Evolutionary conservation across 139 green algal genomes (phyloP).

Genomic region (Eudorina sp.): DNA sequence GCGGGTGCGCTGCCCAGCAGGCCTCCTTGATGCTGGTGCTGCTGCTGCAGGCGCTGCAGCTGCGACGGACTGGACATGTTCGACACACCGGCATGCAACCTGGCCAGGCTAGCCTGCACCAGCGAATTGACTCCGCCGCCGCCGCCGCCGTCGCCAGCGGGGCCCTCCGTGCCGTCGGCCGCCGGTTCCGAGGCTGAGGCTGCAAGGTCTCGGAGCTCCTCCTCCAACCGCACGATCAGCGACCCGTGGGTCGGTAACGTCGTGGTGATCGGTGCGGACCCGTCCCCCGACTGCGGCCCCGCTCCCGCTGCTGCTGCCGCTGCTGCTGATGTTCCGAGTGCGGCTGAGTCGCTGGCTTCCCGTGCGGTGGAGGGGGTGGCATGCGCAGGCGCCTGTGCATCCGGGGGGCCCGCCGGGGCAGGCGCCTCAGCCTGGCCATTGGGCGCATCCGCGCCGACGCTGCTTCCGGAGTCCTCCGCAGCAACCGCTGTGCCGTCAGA

Average conservation of each 20-base stretch:
- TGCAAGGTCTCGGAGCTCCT: background rate
- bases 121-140: background rate
- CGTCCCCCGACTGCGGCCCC: no score
- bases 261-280: no score
- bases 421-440: no score
- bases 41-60: constrained; percentile 2
- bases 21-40: constrained; percentile 4
- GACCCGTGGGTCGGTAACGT: background rate
- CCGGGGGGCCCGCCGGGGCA: no score
- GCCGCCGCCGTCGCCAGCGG: background rate
- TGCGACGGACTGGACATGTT: constrained; percentile 30
- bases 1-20: background rate
- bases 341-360: background rate
- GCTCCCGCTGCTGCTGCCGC: background rate
- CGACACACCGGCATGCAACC: constrained; percentile 18
- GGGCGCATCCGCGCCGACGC: no score
- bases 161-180: background rate
- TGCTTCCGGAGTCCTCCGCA: no score
- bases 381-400: no score
- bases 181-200: background rate
- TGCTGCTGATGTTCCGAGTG: background rate
- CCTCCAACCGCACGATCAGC: constrained; percentile 9
- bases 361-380: no score
- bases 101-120: background rate
- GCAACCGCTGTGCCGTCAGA: no score